Evolutionary conservation across 495 filamentous ascomycete species (phyloP), one percentile per base, ranked within the genome.

Genomic region (Pyronema domesticum): DNA sequence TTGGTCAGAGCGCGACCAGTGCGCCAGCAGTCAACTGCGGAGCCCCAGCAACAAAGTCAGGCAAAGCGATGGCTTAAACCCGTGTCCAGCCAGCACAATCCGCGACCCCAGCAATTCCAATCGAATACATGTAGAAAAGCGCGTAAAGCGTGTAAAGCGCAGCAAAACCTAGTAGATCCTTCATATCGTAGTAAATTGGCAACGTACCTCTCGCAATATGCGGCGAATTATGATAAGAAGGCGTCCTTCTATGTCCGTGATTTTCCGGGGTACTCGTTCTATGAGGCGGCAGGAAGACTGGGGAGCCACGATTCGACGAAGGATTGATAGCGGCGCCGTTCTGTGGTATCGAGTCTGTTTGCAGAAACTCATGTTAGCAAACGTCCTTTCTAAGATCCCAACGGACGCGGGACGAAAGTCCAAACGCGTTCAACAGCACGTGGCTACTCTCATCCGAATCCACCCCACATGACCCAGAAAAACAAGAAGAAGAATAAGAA

Each of bases 341-440:
- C 53, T 60, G 60, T 49, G 62, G 60, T 55, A 63, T 51, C 23
- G 62, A 64, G 49, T 64, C 62, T 64, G 54, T 62, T 51, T 43
- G 49, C 40, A 46, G 51, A 51, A 8, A 48, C 54, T 19, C 55
- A 36, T 51, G 56, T 56, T 48, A 64, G 61, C 57, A 58, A 63
- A 53, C 52, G 48, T 56, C 53, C 47, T 2, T 6, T 17, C 15
- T 3, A 17, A 13, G 39, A 43, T 2, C 13, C 39, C 11, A 43
- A 6, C 39, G 15, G 6, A 43, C 10, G 4, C 3, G 17, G 45
- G 18, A 46, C 14, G 15, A 46, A 46, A 17, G 11, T 46, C 8
- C 43, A 46, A 10, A 46, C 43, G 11, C 11, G 10, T 30, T 30
- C 23, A 30, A 30, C 23, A 30, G 23, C 23, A 30, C 23, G 23